These are phyloP conservation scores for Bullera alba DNA, from an alignment of 768 basidiomycete species.

Conservation along the genomic window DNA sequence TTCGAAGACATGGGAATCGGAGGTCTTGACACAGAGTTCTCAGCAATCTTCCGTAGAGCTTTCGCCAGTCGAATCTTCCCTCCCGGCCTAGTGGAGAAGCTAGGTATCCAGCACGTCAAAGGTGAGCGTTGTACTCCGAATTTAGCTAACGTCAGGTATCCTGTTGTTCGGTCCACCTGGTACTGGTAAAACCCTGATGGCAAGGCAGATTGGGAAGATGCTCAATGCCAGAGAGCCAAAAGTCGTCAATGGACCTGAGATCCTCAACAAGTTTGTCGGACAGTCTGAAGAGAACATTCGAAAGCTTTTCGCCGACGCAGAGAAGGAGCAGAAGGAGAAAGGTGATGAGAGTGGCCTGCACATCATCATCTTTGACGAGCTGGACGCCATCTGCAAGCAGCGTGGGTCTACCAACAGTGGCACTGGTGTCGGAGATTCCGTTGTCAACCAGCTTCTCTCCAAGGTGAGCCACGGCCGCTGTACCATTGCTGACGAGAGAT, in stretches of 20 bases:
- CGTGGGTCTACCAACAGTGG: constrained; percentile 85
- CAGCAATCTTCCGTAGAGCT: constrained; percentile 93
- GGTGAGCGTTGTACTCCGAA: constrained; percentile 51
- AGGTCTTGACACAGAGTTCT: constrained; percentile 89
- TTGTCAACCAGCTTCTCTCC: constrained; percentile 95
- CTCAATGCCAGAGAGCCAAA: constrained; percentile 96
- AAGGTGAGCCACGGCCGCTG: constrained; percentile 56
- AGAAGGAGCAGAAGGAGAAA: constrained; percentile 98
- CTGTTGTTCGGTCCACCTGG: constrained; percentile 93
- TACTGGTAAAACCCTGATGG: constrained; percentile 96
- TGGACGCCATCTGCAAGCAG: constrained; percentile 98
- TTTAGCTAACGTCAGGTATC: constrained; percentile 56
- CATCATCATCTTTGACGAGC: constrained; percentile 98
- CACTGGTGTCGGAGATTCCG: constrained; percentile 96
- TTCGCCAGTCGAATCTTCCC: constrained; percentile 99
- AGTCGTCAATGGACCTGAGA: constrained; percentile 95
- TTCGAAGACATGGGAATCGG: constrained; percentile 99
- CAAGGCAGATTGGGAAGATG: constrained; percentile 98
- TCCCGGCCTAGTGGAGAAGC: constrained; percentile 88
- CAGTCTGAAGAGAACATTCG: constrained; percentile 96
- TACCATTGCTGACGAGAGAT: constrained; percentile 54
- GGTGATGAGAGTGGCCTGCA: constrained; percentile 94
- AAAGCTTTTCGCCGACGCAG: constrained; percentile 95
- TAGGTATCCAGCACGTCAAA: constrained; percentile 97
- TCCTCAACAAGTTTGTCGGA: constrained; percentile 94